phyloP scores from a whole-genome alignment of 2,329 filamentous ascomycete genomes.

The Tolypocladium tropicale region DNA sequence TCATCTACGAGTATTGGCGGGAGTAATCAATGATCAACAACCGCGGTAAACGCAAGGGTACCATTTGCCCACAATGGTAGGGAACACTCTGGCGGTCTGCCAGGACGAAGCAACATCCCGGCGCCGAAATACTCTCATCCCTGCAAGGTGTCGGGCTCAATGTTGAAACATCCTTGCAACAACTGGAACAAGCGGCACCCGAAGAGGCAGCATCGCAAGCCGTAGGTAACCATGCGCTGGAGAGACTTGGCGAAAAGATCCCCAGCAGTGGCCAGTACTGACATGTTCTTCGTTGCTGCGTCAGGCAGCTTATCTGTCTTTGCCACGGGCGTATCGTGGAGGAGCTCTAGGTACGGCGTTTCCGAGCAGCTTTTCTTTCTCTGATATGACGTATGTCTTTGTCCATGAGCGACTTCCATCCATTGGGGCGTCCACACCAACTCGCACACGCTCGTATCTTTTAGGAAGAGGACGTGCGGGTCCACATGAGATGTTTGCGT shows the following conservation, averaged over 20 bases:
- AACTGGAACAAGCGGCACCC: conserved; percentile 1
- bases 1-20: background rate
- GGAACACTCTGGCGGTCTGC: background rate
- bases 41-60: background rate
- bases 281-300: background rate
- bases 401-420: background rate
- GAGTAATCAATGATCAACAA: background rate
- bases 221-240: background rate
- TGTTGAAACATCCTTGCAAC: background rate
- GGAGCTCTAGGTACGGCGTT: too few species aligned
- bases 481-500: background rate
- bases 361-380: background rate
- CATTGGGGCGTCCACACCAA: too few species aligned
- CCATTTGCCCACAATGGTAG: background rate
- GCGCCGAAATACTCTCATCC: background rate
- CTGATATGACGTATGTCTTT: background rate
- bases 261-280: background rate
- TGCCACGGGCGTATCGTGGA: background rate
- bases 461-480: too few species aligned
- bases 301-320: background rate
- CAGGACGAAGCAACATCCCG: background rate
- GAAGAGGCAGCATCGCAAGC: background rate
- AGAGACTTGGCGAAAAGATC: background rate
- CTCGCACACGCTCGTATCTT: too few species aligned
- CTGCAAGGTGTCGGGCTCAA: background rate